Percentiles rank a stretch among this genome's conserved stretches.
Evolutionary conservation across 208 protist genomes (phyloP).

Genomic region (Angomonas ambiguus): DNA sequence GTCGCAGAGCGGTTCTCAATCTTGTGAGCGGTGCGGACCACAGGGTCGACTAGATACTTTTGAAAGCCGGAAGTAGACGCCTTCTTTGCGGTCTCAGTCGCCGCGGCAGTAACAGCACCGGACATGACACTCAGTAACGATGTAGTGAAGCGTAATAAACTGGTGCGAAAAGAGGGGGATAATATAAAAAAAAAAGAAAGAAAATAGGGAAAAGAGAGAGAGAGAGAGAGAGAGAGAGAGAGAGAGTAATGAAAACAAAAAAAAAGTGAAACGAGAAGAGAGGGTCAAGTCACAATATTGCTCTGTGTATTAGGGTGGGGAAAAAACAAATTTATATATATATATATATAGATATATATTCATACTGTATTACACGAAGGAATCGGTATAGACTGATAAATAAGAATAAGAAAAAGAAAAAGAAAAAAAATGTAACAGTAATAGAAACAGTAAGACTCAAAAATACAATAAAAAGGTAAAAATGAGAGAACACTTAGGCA

Average conservation of each 20-base stretch:
- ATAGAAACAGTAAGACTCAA: no score
- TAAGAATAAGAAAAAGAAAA: neutral
- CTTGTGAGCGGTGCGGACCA: slow-evolving; percentile 52
- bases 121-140: slow-evolving; percentile 13
- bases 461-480: neutral
- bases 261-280: slow-evolving; percentile 2
- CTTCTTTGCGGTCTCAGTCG: slow-evolving; percentile 1
- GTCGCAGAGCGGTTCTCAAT: slow-evolving; percentile 52
- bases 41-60: slow-evolving; percentile 36
- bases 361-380: slow-evolving; percentile 4
- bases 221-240: slow-evolving; percentile 1
- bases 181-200: neutral
- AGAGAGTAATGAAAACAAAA: slow-evolving; percentile 13
- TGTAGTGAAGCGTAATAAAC: slow-evolving; percentile 7
- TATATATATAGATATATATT: neutral
- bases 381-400: neutral
- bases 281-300: neutral
- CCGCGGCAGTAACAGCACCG: neutral
- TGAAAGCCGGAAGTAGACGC: slow-evolving; percentile 11
- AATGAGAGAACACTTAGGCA: neutral
- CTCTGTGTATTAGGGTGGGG: neutral
- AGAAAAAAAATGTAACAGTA: no score
- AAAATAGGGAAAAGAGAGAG: slow-evolving; percentile 6
- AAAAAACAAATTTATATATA: slow-evolving; percentile 12
- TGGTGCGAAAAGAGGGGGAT: no score